Base-by-base conservation (phyloP, 2,329 filamentous ascomycete species). In the Raffaelea arxii region DNA sequence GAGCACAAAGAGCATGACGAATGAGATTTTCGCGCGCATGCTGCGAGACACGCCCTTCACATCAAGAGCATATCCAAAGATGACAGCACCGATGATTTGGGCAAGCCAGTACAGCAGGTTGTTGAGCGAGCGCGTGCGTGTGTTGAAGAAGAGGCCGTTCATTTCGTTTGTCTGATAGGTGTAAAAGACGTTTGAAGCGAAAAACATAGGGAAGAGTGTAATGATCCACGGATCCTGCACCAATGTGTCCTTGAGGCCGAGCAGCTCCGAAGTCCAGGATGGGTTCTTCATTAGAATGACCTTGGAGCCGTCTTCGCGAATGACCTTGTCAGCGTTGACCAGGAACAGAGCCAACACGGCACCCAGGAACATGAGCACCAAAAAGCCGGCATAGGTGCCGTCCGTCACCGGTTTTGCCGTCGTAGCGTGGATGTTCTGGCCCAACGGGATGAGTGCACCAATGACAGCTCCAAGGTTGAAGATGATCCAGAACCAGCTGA, bases 391-490 rank as follows among this genome's bases (percentile, higher is more conserved):
- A 38, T 56, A 56, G 21, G 55, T 56, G 45, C 55, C 55, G 46
- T 56, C 55, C 16, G 51, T 47, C 22, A 55, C 55, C 22, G 51
- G 21, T 43, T 43, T 42, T 40, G 48, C 45, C 40, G 87, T 87
- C 5, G 48, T 53, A 25, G 50, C 46, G 49, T 56, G 43, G 45
- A 56, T 52, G 65, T 86, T 86, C 63, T 86, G 75, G 51, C 75
- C 84, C 6, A 88, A 75, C n/a, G 83, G 82, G 51, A 88, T 85
- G 57, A 82, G 65, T 58, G 82, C 80, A 51, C 90, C 90, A 63
- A 96, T 88, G 51, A 95, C 89, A 56, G 82, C 88, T 56, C 90
- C 90, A 48, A 90, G 65, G 65, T 95, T 95, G 74, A 95, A 96
- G 59, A 96, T 94, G 63, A 89, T 81, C 90, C 90, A 95, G 67